Percentiles rank a stretch among this genome's conserved stretches.
Evolutionary conservation across 176 grass and related monocot species (phyloP).

Genomic region (Carex littledalei): DNA sequence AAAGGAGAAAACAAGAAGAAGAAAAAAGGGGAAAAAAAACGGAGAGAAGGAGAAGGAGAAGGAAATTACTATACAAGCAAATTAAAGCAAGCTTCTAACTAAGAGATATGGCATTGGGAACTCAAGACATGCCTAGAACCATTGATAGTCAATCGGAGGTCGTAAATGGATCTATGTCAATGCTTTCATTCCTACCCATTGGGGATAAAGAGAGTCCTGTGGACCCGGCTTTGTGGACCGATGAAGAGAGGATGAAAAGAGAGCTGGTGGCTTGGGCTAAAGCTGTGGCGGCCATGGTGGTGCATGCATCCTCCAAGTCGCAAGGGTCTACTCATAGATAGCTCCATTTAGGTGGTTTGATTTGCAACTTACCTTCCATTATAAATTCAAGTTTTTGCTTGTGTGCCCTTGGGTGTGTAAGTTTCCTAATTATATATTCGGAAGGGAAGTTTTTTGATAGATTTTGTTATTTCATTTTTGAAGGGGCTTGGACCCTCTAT

Average conservation of each 20-base stretch:
- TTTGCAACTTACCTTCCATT: background rate
- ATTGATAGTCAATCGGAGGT: background rate
- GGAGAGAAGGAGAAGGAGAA: background rate
- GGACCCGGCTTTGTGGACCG: conserved; percentile 31
- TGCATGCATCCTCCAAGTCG: conserved; percentile 26
- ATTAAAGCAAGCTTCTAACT: background rate
- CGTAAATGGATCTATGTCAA: background rate
- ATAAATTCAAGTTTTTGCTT: conserved; percentile 17
- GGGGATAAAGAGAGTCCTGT: conserved; percentile 13
- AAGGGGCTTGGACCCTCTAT: background rate
- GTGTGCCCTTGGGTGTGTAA: conserved; percentile 6
- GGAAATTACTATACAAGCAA: background rate
- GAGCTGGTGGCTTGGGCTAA: conserved; percentile 67
- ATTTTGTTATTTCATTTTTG: background rate
- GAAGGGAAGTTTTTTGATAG: conserved; percentile 12
- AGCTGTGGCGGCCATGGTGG: conserved; percentile 61
- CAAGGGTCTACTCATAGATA: background rate
- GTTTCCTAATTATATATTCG: background rate
- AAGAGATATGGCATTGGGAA: conserved; percentile 21
- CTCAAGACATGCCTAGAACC: conserved; percentile 12
- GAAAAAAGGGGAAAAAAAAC: background rate
- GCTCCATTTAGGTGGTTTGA: background rate
- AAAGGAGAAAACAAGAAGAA: background rate
- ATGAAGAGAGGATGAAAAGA: conserved; percentile 59
- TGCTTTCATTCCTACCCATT: conserved; percentile 9